A percentile compares a stretch with the other conserved stretches of the same genome.
phyloP scores from a whole-genome alignment of 345 rosid species.

The Hibiscus mutabilis region DNA sequence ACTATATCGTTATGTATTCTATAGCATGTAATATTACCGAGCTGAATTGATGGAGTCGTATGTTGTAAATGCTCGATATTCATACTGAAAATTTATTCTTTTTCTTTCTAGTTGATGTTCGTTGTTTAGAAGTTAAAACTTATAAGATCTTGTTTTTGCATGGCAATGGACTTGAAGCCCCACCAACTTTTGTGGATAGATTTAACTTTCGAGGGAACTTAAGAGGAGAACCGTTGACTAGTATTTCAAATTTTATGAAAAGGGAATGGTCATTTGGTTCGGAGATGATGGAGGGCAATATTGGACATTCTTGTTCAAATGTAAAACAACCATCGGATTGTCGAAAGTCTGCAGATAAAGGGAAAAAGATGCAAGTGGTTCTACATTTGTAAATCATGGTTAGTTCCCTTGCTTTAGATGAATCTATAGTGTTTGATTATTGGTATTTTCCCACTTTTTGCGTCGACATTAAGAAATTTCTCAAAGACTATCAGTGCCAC shows the following conservation, averaged over 20 bases:
- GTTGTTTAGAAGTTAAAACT: neutral
- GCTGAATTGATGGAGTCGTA: neutral
- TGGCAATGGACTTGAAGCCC: neutral
- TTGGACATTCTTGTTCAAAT: constrained; percentile 30
- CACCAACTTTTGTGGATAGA: neutral
- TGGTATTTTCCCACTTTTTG: neutral
- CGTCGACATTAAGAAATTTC: neutral
- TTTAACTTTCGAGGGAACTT: neutral
- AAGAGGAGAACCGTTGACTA: neutral
- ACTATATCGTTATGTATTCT: neutral
- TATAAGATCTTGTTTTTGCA: neutral
- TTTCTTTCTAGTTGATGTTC: neutral
- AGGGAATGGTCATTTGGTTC: constrained; percentile 16
- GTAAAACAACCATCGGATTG: constrained; percentile 28
- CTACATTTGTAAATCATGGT: constrained; percentile 13
- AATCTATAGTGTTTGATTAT: neutral
- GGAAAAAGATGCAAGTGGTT: constrained; percentile 24
- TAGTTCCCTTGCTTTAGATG: constrained; percentile 10
- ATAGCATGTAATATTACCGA: neutral
- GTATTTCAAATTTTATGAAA: neutral
- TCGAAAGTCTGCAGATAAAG: constrained; percentile 25
- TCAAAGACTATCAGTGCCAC: neutral
- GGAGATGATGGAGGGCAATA: constrained; percentile 22
- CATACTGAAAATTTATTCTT: neutral
- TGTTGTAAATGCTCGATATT: neutral